phyloP scores from a whole-genome alignment of 106 monocot genomes.

The Triglochin maritima region DNA sequence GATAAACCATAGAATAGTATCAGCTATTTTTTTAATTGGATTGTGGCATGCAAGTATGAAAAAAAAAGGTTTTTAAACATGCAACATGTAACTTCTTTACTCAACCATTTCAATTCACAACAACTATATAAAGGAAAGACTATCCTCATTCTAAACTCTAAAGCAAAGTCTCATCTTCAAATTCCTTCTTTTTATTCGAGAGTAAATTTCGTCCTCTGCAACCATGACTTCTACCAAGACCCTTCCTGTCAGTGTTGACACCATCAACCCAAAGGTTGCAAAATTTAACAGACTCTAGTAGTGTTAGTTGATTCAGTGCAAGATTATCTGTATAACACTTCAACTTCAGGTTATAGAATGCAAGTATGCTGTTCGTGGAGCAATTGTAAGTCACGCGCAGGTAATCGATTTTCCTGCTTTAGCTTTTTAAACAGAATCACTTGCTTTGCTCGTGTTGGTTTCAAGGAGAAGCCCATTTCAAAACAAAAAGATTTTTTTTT shows the following conservation, averaged over 20 bases:
- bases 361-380: constrained; percentile 75
- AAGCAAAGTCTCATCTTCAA: too few species aligned
- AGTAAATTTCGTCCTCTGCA: not conserved
- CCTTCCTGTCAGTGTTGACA: constrained; percentile 31
- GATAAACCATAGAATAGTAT: too few species aligned
- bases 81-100: too few species aligned
- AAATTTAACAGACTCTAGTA: constrained; percentile 4
- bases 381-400: constrained; percentile 60
- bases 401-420: constrained; percentile 13
- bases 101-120: too few species aligned
- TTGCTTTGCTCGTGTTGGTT: not conserved
- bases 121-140: too few species aligned
- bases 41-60: too few species aligned
- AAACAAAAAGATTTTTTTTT: not conserved
- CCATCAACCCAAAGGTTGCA: constrained; percentile 69
- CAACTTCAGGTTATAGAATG: constrained; percentile 49
- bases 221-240: constrained; percentile 11
- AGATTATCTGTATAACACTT: not conserved
- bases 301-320: not conserved
- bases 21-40: too few species aligned
- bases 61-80: too few species aligned
- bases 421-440: not conserved
- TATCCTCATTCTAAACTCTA: too few species aligned
- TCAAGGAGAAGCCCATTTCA: too few species aligned
- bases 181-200: too few species aligned